These are phyloP conservation scores for Chionographis japonica DNA, from an alignment of 106 monocot genomes.

Conservation along the genomic window DNA sequence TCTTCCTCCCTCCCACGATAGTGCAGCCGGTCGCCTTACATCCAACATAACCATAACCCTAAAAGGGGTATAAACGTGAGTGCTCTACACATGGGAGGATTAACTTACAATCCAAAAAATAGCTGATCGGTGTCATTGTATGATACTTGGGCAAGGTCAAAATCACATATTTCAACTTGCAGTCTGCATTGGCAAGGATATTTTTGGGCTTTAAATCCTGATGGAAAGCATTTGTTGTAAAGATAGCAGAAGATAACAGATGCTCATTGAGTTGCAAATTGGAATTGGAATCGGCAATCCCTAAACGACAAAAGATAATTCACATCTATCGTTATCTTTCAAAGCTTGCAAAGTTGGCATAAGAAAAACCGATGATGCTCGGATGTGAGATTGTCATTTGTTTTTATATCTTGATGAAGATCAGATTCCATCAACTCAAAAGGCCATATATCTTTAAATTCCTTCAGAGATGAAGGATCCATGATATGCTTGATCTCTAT, in stretches of 20 bases:
- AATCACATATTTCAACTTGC: conserved; percentile 71
- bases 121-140: conserved; percentile 52
- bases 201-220: conserved; percentile 75
- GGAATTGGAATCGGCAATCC: neutral
- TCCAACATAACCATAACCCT: too few relatives aligned
- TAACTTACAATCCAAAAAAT: conserved; percentile 80
- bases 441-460: too few relatives aligned
- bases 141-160: conserved; percentile 65
- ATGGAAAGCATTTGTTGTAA: conserved; percentile 68
- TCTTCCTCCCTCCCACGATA: too few relatives aligned
- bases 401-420: conserved; percentile 56
- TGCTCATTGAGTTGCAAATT: neutral
- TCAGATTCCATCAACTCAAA: conserved; percentile 65
- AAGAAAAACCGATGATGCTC: conserved; percentile 60
- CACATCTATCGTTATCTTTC: conserved; percentile 51
- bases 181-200: conserved; percentile 67
- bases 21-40: too few relatives aligned
- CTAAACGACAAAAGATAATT: neutral
- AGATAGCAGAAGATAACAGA: neutral
- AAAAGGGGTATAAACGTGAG: too few relatives aligned
- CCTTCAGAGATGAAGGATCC: conserved; percentile 50
- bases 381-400: conserved; percentile 53
- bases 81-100: too few relatives aligned
- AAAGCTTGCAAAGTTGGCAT: conserved; percentile 49
- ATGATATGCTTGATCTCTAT: conserved; percentile 60